Conservation (phyloP, 139 green algal genomes). For the Chlamydomonas eustigma region DNA sequence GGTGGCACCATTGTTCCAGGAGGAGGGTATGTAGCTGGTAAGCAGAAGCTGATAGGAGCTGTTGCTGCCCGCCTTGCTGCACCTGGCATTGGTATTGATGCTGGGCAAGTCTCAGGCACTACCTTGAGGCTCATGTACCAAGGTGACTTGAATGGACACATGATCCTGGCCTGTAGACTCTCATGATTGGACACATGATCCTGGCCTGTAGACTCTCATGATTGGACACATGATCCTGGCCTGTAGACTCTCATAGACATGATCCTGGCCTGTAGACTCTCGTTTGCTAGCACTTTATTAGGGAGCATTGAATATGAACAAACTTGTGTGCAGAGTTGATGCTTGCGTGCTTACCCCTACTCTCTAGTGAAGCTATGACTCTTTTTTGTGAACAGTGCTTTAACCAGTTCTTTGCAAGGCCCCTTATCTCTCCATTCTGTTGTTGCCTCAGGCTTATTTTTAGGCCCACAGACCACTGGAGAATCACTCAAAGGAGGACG, state of each 20-base stretch:
- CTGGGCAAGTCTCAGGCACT: slow-evolving; percentile 64
- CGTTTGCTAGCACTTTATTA: too few relatives aligned
- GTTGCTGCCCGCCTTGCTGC: slow-evolving; percentile 76
- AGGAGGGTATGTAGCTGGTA: slow-evolving; percentile 91
- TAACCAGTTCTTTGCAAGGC: neutral
- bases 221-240: too few relatives aligned
- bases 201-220: too few relatives aligned
- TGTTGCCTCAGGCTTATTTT: slow-evolving; percentile 53
- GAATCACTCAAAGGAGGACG: slow-evolving; percentile 90
- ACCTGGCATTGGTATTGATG: slow-evolving; percentile 82
- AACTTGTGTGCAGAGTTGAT: too few relatives aligned
- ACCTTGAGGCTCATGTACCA: slow-evolving; percentile 82
- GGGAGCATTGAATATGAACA: too few relatives aligned
- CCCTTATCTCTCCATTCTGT: neutral
- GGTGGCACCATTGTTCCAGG: slow-evolving; percentile 83
- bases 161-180: too few relatives aligned
- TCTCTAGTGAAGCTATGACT: too few relatives aligned
- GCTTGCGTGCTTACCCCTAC: too few relatives aligned
- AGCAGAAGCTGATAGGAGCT: slow-evolving; percentile 60
- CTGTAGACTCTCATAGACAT: too few relatives aligned
- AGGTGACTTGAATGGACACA: neutral
- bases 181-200: too few relatives aligned
- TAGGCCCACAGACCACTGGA: slow-evolving; percentile 82
- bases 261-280: too few relatives aligned
- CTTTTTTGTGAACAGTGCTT: neutral